A percentile compares a stretch with the other conserved stretches of the same genome.
phyloP scores from a whole-genome alignment of 1,139 yeast genomes.

The Suhomyces ambrosiae region DNA sequence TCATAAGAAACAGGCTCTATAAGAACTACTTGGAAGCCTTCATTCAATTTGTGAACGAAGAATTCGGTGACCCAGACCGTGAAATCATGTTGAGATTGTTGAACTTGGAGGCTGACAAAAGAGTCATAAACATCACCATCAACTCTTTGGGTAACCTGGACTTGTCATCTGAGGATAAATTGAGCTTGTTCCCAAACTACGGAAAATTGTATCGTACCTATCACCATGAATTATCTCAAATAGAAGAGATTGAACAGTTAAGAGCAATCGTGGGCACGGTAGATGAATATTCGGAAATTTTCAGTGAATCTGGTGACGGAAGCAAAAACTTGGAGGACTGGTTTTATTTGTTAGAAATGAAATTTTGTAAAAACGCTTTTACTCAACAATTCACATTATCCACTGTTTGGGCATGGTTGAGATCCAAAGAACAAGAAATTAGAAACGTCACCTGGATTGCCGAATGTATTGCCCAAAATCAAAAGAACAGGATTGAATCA shows the following conservation, averaged over 20 bases:
- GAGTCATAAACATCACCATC: slow-evolving; percentile 87
- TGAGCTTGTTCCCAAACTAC: slow-evolving; percentile 70
- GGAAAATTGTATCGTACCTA: slow-evolving; percentile 83
- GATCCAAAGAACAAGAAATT: slow-evolving; percentile 93
- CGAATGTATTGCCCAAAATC: slow-evolving; percentile 91
- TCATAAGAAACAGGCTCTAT: slow-evolving; percentile 87
- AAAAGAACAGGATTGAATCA: slow-evolving; percentile 77
- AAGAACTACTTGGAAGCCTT: slow-evolving; percentile 93
- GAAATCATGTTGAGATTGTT: slow-evolving; percentile 79
- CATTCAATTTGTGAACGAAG: slow-evolving; percentile 58
- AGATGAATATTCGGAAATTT: slow-evolving; percentile 73
- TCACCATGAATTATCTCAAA: slow-evolving; percentile 66
- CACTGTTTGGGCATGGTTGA: slow-evolving; percentile 95
- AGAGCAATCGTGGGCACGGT: slow-evolving; percentile 71
- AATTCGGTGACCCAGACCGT: slow-evolving; percentile 72
- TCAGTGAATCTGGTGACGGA: slow-evolving; percentile 57
- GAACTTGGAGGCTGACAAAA: slow-evolving; percentile 91
- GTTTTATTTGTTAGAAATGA: slow-evolving; percentile 91
- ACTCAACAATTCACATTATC: slow-evolving; percentile 94
- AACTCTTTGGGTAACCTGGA: slow-evolving; percentile 84
- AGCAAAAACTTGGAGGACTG: slow-evolving; percentile 80
- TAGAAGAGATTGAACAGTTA: slow-evolving; percentile 86
- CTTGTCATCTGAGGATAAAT: slow-evolving; percentile 68
- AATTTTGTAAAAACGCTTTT: slow-evolving; percentile 86
- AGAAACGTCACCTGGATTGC: slow-evolving; percentile 98